Conservation (phyloP, 148 eudicot species). For the Cornus controversa region DNA sequence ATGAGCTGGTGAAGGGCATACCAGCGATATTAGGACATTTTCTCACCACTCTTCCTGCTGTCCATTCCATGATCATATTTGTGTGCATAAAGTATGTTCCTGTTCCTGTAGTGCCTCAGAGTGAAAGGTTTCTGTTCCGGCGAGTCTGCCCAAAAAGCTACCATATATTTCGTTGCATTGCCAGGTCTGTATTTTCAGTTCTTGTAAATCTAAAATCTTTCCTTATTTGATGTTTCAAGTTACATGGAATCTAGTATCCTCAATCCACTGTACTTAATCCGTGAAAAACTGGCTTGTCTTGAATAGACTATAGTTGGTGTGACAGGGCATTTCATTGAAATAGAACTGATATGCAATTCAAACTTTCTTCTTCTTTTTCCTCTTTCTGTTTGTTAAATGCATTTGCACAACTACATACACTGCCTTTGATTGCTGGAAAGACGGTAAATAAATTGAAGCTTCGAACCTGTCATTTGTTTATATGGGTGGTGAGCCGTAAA, state of each 20-base stretch:
- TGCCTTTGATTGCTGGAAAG: background rate
- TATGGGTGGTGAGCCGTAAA: background rate
- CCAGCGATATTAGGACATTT: constrained; percentile 98
- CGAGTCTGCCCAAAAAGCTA: constrained; percentile 89
- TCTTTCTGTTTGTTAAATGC: background rate
- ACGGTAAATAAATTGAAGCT: background rate
- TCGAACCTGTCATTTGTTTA: background rate
- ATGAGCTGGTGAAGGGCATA: constrained; percentile 87
- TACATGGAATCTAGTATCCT: background rate
- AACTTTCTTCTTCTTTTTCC: background rate
- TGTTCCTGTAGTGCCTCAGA: constrained; percentile 83
- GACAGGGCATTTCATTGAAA: background rate
- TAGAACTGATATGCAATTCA: background rate
- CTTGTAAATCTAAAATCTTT: constrained; percentile 5
- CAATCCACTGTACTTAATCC: background rate
- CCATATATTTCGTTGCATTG: constrained; percentile 96
- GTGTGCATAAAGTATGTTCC: constrained; percentile 96
- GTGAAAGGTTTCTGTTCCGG: constrained; percentile 89
- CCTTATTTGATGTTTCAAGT: constrained; percentile 6
- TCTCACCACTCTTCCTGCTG: constrained; percentile 87
- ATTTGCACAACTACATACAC: background rate
- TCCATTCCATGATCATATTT: constrained; percentile 95
- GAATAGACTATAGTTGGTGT: background rate
- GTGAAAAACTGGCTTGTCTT: background rate
- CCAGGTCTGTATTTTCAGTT: constrained; percentile 51